Percentiles rank a stretch among this genome's conserved stretches.
Conservation (phyloP, 108 stramenopile species). For the Craspedostauros australis region DNA sequence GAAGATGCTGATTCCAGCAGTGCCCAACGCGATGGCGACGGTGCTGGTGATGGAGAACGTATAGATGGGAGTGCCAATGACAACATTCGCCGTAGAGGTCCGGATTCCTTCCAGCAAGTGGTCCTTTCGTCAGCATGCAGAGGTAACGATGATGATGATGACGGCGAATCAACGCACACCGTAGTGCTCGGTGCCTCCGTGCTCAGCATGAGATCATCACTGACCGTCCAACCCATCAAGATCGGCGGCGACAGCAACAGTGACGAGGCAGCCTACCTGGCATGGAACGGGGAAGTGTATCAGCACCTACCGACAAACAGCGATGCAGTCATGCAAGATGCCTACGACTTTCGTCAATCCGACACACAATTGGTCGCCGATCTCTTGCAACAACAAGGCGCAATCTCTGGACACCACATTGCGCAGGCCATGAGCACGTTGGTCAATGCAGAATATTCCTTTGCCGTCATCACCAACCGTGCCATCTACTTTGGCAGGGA, state of each 20-base stretch:
- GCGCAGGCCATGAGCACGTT: constrained; percentile 9
- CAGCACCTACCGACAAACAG: neutral
- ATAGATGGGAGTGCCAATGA: too few species aligned
- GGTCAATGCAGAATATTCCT: constrained; percentile 48
- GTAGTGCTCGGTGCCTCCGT: too few species aligned
- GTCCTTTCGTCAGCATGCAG: too few species aligned
- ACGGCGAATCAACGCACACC: too few species aligned
- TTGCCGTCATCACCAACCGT: constrained; percentile 11
- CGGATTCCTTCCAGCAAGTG: too few species aligned
- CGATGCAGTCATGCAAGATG: neutral
- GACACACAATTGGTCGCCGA: constrained; percentile 24
- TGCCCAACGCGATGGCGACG: too few species aligned
- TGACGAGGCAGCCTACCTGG: constrained; percentile 25
- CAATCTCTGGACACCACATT: neutral
- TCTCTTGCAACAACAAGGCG: constrained; percentile 3
- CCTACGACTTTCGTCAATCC: constrained; percentile 2
- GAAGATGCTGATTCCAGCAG: too few species aligned
- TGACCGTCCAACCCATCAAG: constrained; percentile 1
- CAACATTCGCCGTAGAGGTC: too few species aligned
- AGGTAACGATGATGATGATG: too few species aligned
- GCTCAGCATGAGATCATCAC: too few species aligned
- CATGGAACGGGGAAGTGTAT: constrained; percentile 88
- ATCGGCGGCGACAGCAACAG: neutral
- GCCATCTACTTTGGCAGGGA: constrained; percentile 62
- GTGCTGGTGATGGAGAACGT: too few species aligned